Base-by-base conservation (phyloP, 768 basidiomycete species). In the Mrakia gelida region DNA sequence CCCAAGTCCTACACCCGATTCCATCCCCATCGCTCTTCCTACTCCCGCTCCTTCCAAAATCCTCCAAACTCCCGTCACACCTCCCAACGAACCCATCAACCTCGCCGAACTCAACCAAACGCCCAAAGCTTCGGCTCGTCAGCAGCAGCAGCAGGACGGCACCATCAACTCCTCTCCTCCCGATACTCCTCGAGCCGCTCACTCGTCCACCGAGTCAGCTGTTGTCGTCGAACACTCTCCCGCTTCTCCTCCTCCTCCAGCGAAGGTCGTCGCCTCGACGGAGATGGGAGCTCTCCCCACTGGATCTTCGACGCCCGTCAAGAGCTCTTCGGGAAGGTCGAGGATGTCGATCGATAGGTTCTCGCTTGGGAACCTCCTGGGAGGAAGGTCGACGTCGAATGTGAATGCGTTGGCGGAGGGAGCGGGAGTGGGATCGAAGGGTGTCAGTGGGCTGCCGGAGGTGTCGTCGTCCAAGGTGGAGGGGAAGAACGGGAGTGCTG, bases 281-380 rank as follows among this genome's bases (percentile, higher is more conserved):
- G 34, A 34, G 67, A 41, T 41, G 67, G 41, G 67, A 34, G 67
- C 67, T 45, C 34, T 34, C 34, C 41, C 67, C 7, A 45, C 45
- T 15, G 45, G 45, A 45, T 21, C 67, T 11, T 43, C 67, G 7
- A 21, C 67, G 49, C 52, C 71, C 13, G 49, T 73, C 56, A 54
- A 54, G 49, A 28, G 23, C 28, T 54, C 52, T 11, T 54, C 49
- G 41, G 49, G 91, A 80, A 87, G 87, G 77, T 89, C 90, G 80
- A 91, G 91, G 13, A 85, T 92, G 79, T 92, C 92, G 5, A 85
- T 93, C 80, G 92, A 93, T 86, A 91, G 91, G 83, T 89, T 93
- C 80, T 91, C 90, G 15, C 86, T 94, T 3, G 89, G 89, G 73
- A 93, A 92, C 85, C 88, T 94, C 75, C 91, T 93, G 75, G 88